Percentiles rank a stretch among this genome's conserved stretches.
These are phyloP conservation scores for Polygonum aviculare DNA, from an alignment of 148 eudicot genomes.

Conservation along the genomic window DNA sequence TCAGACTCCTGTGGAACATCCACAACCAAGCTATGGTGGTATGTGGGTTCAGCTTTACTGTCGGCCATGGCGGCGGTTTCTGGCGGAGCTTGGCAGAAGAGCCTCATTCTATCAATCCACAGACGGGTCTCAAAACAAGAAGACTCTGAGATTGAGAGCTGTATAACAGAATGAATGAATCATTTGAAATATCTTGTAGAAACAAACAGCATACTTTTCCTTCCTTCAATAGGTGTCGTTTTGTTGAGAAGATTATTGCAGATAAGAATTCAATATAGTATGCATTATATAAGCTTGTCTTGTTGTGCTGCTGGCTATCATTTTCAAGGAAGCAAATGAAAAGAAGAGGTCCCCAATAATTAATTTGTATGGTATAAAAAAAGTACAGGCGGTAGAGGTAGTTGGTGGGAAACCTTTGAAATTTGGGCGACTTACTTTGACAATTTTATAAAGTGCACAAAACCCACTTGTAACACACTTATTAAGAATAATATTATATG, in stretches of 20 bases:
- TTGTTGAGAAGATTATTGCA: background rate
- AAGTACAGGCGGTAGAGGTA: background rate
- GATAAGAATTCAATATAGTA: background rate
- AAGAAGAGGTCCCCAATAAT: background rate
- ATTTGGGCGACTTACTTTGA: background rate
- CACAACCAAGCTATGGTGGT: background rate
- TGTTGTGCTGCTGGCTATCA: background rate
- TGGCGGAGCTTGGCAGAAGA: background rate
- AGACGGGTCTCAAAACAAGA: background rate
- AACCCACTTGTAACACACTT: no score
- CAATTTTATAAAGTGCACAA: background rate
- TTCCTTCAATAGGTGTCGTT: background rate
- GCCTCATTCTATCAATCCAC: background rate
- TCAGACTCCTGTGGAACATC: background rate
- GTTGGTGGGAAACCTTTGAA: background rate
- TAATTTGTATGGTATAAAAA: background rate
- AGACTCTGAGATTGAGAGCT: background rate
- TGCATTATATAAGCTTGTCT: background rate
- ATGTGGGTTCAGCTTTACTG: background rate
- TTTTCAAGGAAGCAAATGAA: background rate
- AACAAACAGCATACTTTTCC: background rate
- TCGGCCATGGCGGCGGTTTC: background rate
- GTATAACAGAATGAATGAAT: background rate
- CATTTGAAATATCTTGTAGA: background rate
- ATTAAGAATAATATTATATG: no score